Base-by-base conservation (phyloP, 2,329 filamentous ascomycete genomes). In the Verticillium zaregamsianum region DNA sequence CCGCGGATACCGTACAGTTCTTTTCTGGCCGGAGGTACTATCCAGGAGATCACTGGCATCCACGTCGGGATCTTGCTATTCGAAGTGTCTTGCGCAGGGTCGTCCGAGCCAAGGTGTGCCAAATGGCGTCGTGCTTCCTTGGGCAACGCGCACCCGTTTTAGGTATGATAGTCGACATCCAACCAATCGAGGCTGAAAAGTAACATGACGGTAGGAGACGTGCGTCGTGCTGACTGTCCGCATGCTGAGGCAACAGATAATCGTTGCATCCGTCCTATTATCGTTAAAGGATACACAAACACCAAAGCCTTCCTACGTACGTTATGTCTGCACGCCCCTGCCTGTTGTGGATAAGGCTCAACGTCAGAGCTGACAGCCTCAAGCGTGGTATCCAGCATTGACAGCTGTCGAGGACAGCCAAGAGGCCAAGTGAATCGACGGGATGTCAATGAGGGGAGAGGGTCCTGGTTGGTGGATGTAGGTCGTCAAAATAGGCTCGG, bases 401-500 rank as follows among this genome's bases (percentile, higher is more conserved):
- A 40, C 37, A 40, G 15, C 37, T 40, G 37, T 40, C 37, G 37
- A 40, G 14, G 37, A 15, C 15, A n/a, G 37, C 45, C 20, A 8
- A 52, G n/a, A 9, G 20, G 45, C 20, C 25, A 25, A 15, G 6
- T 28, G 12, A 15, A 28, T 7, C 20, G 17, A 8, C 31, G 23
- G 40, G 25, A 60, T 45, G 59, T 64, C 58, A 39, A 60, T 32
- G 58, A 58, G 58, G 60, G 62, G 52, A 4, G 52, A 37, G 8
- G 55, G 14, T 54, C 14, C 33, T 33, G 55, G 17, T 14, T 32
- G 23, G 17, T 15, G 45, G 58, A 61, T 62, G 55, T 57, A 60
- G 63, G 62, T 64, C 63, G 63, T 65, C 58, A 37, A 64, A 65
- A 64, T 65, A 65, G 58, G 55, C 59, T 65, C 62, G 62, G 58